Evolutionary conservation across 768 basidiomycete genomes (phyloP).

Genomic region (Tylopilus cervinicoccineus): DNA sequence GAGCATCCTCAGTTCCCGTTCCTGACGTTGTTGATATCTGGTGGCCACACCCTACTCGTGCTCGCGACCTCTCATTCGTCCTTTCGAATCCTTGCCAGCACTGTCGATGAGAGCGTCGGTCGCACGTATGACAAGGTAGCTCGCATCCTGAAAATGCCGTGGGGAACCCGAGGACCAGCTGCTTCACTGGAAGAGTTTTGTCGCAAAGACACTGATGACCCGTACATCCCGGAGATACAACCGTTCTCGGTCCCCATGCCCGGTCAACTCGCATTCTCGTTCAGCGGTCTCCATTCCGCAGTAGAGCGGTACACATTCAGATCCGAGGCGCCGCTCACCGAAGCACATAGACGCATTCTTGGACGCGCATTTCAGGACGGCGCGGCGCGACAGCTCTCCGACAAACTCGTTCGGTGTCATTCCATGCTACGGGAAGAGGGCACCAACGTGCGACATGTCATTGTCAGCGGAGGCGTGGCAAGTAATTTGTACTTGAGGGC

Average conservation of each 20-base stretch:
- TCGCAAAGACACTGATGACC: slow-evolving; percentile 25
- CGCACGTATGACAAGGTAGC: slow-evolving; percentile 83
- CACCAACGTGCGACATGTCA: slow-evolving; percentile 53
- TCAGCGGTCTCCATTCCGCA: slow-evolving; percentile 68
- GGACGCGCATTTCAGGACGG: slow-evolving; percentile 72
- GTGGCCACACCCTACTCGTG: slow-evolving; percentile 91
- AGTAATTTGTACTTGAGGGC: slow-evolving; percentile 71
- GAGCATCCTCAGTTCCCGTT: slow-evolving; percentile 71
- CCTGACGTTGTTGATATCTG: slow-evolving; percentile 83
- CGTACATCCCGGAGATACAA: slow-evolving; percentile 28
- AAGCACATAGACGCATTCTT: slow-evolving; percentile 37
- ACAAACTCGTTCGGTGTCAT: slow-evolving; percentile 50
- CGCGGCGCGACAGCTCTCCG: slow-evolving; percentile 68
- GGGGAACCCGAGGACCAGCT: slow-evolving; percentile 63
- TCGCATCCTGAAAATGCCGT: slow-evolving; percentile 61
- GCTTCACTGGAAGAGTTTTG: slow-evolving; percentile 79
- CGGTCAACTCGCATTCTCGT: slow-evolving; percentile 69
- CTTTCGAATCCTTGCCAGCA: slow-evolving; percentile 72
- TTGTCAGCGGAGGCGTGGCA: slow-evolving; percentile 92
- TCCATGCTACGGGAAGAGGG: slow-evolving; percentile 42
- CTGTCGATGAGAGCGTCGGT: slow-evolving; percentile 72
- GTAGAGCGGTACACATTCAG: slow-evolving; percentile 54
- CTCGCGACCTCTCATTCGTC: slow-evolving; percentile 55
- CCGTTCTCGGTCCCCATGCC: slow-evolving; percentile 47
- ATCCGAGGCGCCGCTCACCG: slow-evolving; percentile 31